Base-by-base conservation (phyloP, 2,329 filamentous ascomycete species). In the Biscogniauxia marginata region DNA sequence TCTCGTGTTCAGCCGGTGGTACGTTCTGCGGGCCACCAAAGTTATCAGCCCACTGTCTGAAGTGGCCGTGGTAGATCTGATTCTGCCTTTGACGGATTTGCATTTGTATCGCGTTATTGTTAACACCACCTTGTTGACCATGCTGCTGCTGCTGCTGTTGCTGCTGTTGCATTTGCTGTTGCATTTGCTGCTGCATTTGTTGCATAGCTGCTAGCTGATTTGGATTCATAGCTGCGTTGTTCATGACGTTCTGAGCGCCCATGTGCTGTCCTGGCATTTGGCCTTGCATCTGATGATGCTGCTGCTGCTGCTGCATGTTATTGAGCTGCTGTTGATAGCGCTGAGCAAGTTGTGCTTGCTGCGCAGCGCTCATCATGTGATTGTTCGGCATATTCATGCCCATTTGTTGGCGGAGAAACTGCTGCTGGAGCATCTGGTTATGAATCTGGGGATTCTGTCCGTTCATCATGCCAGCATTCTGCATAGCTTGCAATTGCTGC, bases 11-110 rank as follows among this genome's bases (percentile, higher is more conserved):
- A 0, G 84, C 80, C 0, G 63, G 70, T 0, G 82, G 81, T 3
- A 84, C 77, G 24, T 75, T 74, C 20, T 77, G 74, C 4, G 67
- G 54, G 0, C 75, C 74, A 9, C 78, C 78, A 53, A 71, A 79
- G 18, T 74, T 75, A 1, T 64, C 63, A 0, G 70, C 67, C 2
- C 77, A 57, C 1, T 54, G 50, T 0, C 55, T 62, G 7, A 84
- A 60, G 52, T 77, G 68, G 50, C 72, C 73, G 9, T 69, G 57
- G 48, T 77, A 83, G 0, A 82, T 55, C 2, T 65, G 45, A 6
- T 73, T 67, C 4, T 74, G 70, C 9, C 74, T 71, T 19, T 71
- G 64, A 52, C 73, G 73, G 5, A 70, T 59, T 49, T 78, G 70
- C 19, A 67, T 56, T 53, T 54, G 47, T 24, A 66, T 23, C 50